These are phyloP conservation scores for Pisolithus microcarpus DNA, from an alignment of 768 basidiomycete genomes.

Conservation along the genomic window DNA sequence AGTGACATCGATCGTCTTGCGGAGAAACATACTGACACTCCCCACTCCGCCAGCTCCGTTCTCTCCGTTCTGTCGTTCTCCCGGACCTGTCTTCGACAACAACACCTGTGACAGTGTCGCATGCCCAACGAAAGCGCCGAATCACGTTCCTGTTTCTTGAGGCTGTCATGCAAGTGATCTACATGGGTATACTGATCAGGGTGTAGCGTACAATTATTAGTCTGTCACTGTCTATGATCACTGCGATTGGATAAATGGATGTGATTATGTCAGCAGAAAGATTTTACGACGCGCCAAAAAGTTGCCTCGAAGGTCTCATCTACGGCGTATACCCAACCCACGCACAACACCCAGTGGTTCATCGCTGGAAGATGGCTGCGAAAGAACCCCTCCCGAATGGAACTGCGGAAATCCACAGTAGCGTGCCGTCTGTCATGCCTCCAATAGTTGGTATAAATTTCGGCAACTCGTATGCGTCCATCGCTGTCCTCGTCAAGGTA, in stretches of 20 bases:
- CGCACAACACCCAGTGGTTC: neutral
- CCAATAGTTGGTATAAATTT: slow-evolving; percentile 92
- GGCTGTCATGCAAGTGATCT: slow-evolving; percentile 73
- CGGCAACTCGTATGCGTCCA: slow-evolving; percentile 91
- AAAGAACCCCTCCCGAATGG: slow-evolving; percentile 45
- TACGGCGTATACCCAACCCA: neutral
- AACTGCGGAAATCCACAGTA: slow-evolving; percentile 36
- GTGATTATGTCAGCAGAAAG: neutral
- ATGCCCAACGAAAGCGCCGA: slow-evolving; percentile 72
- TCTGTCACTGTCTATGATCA: neutral
- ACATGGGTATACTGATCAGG: slow-evolving; percentile 79
- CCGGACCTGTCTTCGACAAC: slow-evolving; percentile 56
- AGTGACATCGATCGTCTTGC: slow-evolving; percentile 21
- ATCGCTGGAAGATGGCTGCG: slow-evolving; percentile 27
- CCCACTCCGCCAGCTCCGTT: slow-evolving; percentile 59
- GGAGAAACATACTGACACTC: neutral
- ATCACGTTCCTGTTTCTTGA: slow-evolving; percentile 87
- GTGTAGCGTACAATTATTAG: slow-evolving; percentile 25
- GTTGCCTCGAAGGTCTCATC: neutral
- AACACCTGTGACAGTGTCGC: slow-evolving; percentile 56
- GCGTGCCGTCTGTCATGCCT: slow-evolving; percentile 27
- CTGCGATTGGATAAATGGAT: neutral
- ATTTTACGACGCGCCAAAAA: neutral
- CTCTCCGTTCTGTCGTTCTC: slow-evolving; percentile 84
- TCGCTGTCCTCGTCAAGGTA: slow-evolving; percentile 93